A percentile compares a stretch with the other conserved stretches of the same genome.
Evolutionary conservation across 2,329 filamentous ascomycete species (phyloP).

Genomic region (Taxawa tesnikishii): DNA sequence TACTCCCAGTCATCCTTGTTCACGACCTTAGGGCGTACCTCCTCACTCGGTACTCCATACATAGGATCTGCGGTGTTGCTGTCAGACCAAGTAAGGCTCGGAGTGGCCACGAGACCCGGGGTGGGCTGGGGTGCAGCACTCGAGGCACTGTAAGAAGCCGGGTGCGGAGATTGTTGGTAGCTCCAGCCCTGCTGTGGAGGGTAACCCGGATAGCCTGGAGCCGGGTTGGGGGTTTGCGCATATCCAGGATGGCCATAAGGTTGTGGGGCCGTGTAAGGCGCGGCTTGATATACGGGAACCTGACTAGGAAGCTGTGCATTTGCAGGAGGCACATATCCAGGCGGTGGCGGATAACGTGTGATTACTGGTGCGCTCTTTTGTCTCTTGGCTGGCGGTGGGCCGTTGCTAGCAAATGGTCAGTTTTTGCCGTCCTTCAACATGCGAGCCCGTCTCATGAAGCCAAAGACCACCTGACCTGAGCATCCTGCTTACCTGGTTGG

Average conservation of each 20-base stretch:
- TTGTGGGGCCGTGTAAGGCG: conserved; percentile 3
- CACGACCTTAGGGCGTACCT: no score
- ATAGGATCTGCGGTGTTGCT: no score
- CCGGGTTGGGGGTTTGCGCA: conserved; percentile 1
- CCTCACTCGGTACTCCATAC: no score
- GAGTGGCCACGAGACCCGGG: no score
- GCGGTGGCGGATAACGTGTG: conserved; percentile 36
- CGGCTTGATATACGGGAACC: conserved; percentile 3
- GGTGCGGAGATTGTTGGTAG: conserved; percentile 10
- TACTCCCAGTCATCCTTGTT: no score
- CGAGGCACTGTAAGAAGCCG: conserved; percentile 3
- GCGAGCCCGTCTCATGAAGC: no score
- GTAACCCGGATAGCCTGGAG: conserved; percentile 9
- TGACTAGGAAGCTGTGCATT: conserved; percentile 4
- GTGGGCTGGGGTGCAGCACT: conserved; percentile 5
- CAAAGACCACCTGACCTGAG: no score
- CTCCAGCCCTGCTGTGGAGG: conserved; percentile 15
- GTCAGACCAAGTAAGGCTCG: no score
- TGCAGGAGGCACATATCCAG: conserved; percentile 27
- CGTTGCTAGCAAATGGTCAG: conserved; percentile 9
- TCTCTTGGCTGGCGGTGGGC: conserved; percentile 27
- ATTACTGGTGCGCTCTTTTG: conserved; percentile 34
- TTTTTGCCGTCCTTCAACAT: no score
- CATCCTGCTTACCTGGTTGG: conserved; percentile 4
- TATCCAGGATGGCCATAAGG: conserved; percentile 2